Base-by-base conservation (phyloP, 768 basidiomycete species). In the Exsudoporus frostii region DNA sequence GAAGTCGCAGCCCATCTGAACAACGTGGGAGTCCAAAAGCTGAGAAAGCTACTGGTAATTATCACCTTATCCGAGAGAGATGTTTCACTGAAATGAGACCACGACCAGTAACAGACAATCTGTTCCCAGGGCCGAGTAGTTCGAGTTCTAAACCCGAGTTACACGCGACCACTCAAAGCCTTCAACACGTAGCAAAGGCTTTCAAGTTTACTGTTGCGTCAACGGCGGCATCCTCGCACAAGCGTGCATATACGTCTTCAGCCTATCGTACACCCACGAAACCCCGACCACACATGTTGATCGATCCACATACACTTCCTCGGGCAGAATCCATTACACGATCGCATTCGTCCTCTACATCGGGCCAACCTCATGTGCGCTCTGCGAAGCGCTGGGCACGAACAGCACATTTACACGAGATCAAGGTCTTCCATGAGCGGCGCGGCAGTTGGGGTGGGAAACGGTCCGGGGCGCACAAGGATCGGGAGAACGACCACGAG, bases 381-480 rank as follows among this genome's bases (percentile, higher is more conserved):
- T 75, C 74, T 0, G 77, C 79, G 17, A 80, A 77, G 55, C 76
- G 76, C 34, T 84, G 83, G 79, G 86, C 85, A 20, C 73, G 83
- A 34, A 84, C 74, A 0, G 82, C 87, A 4, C 87, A 89, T 72
- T 58, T 88, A 42, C 87, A 89, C 56, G 83, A 86, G 61, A 80
- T 87, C 52, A 77, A 73, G 48, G 40, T 52, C 1, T 17, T 34
- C 10, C 57, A 48, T 3, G 62, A 57, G 45, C 46, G 57, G 38
- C 42, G 55, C 1, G 60, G 56, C 3, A 57, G 56, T 22, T 51
- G 48, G 3, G 34, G 48, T 2, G 53, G 41, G 17, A 66, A 39
- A 27, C 56, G 53, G 0, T n/a, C 38, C 9, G 50, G 39, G 8
- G 33, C 7, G 10, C 10, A 57, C 41, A 54, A 25, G 34, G 54